Evolutionary conservation across 176 grass and related monocot genomes (phyloP).

Genomic region (Secale cereale): DNA sequence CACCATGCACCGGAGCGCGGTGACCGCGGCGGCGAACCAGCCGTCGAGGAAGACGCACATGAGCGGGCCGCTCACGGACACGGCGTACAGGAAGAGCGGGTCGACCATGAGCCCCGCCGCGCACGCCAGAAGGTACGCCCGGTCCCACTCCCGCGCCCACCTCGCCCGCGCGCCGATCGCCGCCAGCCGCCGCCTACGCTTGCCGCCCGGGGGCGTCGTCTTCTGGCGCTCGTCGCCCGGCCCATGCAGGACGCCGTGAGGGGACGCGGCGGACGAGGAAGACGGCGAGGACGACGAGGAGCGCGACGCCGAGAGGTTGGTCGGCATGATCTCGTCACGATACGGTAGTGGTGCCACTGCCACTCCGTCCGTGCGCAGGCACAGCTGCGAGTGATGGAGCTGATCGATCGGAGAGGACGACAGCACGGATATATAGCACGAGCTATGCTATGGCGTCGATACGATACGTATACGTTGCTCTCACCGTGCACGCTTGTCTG

Average conservation of each 20-base stretch:
- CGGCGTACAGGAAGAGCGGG: slow-evolving; percentile 81
- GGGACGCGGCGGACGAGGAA: neutral
- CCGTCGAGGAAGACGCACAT: slow-evolving; percentile 92
- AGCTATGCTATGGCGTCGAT: neutral
- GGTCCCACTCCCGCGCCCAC: slow-evolving; percentile 64
- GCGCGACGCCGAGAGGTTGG: neutral
- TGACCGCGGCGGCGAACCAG: slow-evolving; percentile 71
- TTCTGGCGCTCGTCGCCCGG: neutral
- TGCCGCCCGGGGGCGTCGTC: neutral
- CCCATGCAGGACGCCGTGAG: neutral
- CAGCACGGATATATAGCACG: neutral
- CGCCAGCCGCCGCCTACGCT: neutral
- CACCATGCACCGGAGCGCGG: slow-evolving; percentile 61
- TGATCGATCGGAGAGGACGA: neutral
- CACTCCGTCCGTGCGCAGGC: neutral
- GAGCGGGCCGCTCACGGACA: slow-evolving; percentile 52
- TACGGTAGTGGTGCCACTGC: neutral
- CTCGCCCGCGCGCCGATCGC: neutral
- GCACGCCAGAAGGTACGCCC: slow-evolving; percentile 67
- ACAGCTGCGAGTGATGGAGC: neutral
- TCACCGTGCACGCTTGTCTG: slow-evolving; percentile 3
- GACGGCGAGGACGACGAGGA: neutral
- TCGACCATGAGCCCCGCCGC: slow-evolving; percentile 74
- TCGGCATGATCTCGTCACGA: slow-evolving; percentile 8
- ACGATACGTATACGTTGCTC: neutral